A percentile compares a stretch with the other conserved stretches of the same genome.
These are phyloP conservation scores for Suillus sp. DNA, from an alignment of 768 basidiomycete species.

Conservation along the genomic window DNA sequence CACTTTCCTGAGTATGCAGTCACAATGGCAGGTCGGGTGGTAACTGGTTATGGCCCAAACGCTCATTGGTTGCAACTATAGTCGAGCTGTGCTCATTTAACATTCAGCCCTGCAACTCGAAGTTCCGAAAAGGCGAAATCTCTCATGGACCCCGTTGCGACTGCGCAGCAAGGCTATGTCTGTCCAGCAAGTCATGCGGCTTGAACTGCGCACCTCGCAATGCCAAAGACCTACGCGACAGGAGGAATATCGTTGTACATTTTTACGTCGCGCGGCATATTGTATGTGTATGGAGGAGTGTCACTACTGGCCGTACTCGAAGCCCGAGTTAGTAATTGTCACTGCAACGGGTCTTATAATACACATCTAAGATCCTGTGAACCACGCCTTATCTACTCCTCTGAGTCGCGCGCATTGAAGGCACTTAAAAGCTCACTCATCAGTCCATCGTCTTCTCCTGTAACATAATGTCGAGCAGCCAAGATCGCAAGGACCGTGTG, in stretches of 20 bases:
- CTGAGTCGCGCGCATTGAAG: not conserved
- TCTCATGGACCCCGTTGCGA: not conserved
- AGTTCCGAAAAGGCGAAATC: not conserved
- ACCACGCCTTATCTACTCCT: slow-evolving; percentile 3
- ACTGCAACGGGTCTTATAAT: slow-evolving; percentile 9
- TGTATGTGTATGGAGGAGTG: not conserved
- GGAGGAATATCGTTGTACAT: not conserved
- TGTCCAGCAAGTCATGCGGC: not conserved
- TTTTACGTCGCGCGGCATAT: not conserved
- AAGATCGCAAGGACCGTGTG: slow-evolving; percentile 57
- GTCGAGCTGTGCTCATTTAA: slow-evolving; percentile 1
- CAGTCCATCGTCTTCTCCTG: slow-evolving; percentile 1
- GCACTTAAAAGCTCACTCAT: slow-evolving; percentile 21
- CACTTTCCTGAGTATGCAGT: not conserved
- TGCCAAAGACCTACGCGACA: not conserved
- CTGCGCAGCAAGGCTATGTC: not conserved
- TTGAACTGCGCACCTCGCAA: not conserved
- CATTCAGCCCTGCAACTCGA: not conserved
- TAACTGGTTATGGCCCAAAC: too few relatives aligned
- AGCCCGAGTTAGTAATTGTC: not conserved
- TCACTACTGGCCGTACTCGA: not conserved
- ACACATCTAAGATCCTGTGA: slow-evolving; percentile 12
- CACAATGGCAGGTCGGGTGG: not conserved
- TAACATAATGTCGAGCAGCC: slow-evolving; percentile 27
- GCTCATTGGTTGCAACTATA: too few relatives aligned